Conservation (phyloP, 371 early-diverging fungal genomes). For the Rhizopus delemar region DNA sequence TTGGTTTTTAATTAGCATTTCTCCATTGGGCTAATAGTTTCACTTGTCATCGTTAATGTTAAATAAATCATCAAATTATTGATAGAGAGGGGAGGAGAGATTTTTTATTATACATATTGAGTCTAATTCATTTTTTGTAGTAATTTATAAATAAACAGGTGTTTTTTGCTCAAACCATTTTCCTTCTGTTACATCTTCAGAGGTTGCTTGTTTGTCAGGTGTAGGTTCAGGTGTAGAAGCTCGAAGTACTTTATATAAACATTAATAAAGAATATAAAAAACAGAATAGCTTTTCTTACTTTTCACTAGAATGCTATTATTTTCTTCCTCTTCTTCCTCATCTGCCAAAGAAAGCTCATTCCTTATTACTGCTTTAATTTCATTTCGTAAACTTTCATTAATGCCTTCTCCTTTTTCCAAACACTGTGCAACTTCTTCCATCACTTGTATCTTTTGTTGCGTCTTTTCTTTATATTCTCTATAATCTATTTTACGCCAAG, state of each 20-base stretch:
- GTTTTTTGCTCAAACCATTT: conserved; percentile 3
- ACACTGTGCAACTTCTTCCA: conserved; percentile 39
- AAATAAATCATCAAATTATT: too few species aligned
- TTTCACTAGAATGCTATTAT: conserved; percentile 2
- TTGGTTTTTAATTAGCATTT: too few species aligned
- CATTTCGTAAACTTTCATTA: conserved; percentile 31
- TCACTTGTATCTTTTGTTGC: conserved; percentile 40
- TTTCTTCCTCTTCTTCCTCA: conserved; percentile 13
- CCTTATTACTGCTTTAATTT: conserved; percentile 43
- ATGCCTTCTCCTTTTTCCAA: conserved; percentile 45
- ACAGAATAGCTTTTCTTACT: neutral
- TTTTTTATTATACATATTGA: too few species aligned
- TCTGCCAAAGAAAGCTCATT: neutral
- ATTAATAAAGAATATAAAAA: neutral
- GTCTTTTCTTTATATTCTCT: conserved; percentile 50
- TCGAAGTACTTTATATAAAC: neutral
- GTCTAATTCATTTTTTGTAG: too few species aligned
- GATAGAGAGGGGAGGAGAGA: too few species aligned
- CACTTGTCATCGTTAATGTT: too few species aligned
- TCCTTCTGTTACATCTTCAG: neutral
- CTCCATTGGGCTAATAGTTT: too few species aligned
- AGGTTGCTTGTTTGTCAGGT: neutral
- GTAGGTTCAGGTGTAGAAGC: neutral
- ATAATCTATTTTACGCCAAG: conserved; percentile 52
- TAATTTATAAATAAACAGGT: conserved; percentile 1